A percentile compares a stretch with the other conserved stretches of the same genome.
phyloP scores from a whole-genome alignment of 2,329 filamentous ascomycete genomes.

The Pseudocercospora vitis region DNA sequence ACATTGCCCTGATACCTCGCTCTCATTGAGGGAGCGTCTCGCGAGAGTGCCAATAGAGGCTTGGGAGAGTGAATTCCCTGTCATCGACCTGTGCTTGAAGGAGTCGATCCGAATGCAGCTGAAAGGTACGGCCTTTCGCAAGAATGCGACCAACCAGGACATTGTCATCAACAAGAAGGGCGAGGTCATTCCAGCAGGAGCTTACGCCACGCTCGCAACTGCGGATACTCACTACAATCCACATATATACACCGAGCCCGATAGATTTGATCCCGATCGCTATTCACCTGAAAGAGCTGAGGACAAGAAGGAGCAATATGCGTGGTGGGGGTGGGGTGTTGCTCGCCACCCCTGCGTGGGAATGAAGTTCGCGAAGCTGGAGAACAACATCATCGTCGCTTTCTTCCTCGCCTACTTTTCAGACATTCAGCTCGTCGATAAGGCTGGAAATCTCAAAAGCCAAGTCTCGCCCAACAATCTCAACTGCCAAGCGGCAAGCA shows the following conservation, averaged over 20 bases:
- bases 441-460: slow-evolving; percentile 37
- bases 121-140: slow-evolving; percentile 52
- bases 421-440: slow-evolving; percentile 48
- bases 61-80: slow-evolving; percentile 58
- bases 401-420: slow-evolving; percentile 54
- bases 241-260: slow-evolving; percentile 51
- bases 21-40: slow-evolving; percentile 43
- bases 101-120: slow-evolving; percentile 56
- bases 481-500: slow-evolving; percentile 44
- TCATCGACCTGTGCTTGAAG: slow-evolving; percentile 53
- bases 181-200: slow-evolving; percentile 52
- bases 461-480: slow-evolving; percentile 39
- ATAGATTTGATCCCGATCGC: slow-evolving; percentile 53
- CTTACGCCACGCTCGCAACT: slow-evolving; percentile 49
- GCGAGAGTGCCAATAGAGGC: slow-evolving; percentile 50
- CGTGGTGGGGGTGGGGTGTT: slow-evolving; percentile 40
- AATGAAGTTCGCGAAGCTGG: slow-evolving; percentile 54
- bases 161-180: slow-evolving; percentile 46
- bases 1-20: slow-evolving; percentile 40
- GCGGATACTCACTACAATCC: slow-evolving; percentile 54
- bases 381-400: slow-evolving; percentile 52
- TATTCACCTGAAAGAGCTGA: slow-evolving; percentile 52
- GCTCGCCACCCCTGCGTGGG: slow-evolving; percentile 48
- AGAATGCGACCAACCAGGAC: slow-evolving; percentile 50
- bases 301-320: slow-evolving; percentile 45